A percentile compares a stretch with the other conserved stretches of the same genome.
phyloP scores from a whole-genome alignment of 179 eudicot genomes.

The Silene coronaria region DNA sequence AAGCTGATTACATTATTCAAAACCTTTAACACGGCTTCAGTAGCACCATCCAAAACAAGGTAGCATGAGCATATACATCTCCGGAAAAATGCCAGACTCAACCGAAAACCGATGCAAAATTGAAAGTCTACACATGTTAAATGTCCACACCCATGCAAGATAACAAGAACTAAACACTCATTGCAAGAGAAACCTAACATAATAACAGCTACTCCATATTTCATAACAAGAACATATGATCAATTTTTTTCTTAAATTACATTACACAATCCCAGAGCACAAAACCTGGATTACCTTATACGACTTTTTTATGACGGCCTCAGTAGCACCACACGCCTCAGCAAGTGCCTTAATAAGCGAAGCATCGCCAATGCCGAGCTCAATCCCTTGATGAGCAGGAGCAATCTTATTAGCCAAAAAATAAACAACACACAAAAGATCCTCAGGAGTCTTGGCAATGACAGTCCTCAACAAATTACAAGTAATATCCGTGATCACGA shows the following conservation, averaged over 20 bases:
- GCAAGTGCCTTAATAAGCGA: slow-evolving; percentile 83
- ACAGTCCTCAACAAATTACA: slow-evolving; percentile 89
- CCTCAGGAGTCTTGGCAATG: slow-evolving; percentile 61
- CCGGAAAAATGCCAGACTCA: background rate
- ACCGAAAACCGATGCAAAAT: background rate
- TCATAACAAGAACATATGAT: background rate
- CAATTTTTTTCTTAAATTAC: background rate
- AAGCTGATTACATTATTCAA: background rate
- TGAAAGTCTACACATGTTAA: background rate
- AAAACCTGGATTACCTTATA: slow-evolving; percentile 43
- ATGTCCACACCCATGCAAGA: slow-evolving; percentile 1
- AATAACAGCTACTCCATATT: background rate
- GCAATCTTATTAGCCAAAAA: slow-evolving; percentile 78
- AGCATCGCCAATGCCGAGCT: slow-evolving; percentile 91
- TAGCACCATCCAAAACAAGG: background rate
- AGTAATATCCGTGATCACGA: slow-evolving; percentile 70
- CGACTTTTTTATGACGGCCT: slow-evolving; percentile 47
- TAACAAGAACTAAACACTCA: slow-evolving; percentile 2
- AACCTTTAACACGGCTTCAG: background rate
- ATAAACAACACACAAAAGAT: slow-evolving; percentile 67
- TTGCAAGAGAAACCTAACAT: background rate
- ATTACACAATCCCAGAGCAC: background rate
- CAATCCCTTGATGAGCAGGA: slow-evolving; percentile 82
- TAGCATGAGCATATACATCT: background rate
- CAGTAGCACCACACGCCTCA: slow-evolving; percentile 73